Conservation (phyloP, 2,329 filamentous ascomycete species). For the Cladorrhinum sp. region DNA sequence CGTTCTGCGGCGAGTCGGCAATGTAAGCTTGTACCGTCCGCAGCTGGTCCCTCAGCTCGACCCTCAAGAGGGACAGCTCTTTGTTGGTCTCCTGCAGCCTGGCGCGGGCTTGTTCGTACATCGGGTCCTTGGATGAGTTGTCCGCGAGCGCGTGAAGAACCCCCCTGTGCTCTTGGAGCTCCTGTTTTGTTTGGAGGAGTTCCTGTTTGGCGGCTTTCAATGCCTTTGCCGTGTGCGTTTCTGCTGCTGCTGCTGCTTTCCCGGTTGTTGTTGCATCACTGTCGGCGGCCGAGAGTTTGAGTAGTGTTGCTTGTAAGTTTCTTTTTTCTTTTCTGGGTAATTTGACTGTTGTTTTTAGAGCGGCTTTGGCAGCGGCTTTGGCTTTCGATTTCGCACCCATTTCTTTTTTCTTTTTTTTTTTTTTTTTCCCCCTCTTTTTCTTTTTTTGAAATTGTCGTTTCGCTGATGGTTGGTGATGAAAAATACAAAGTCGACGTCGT, state of each 20-base stretch:
- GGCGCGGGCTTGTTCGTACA: neutral
- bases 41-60: neutral
- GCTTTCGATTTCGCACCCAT: too few species aligned
- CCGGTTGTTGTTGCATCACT: neutral
- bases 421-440: neutral
- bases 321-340: too few species aligned
- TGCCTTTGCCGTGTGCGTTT: neutral
- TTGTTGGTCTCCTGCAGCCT: neutral
- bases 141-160: neutral
- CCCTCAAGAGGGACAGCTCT: neutral
- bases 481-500: too few species aligned
- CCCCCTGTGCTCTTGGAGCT: too few species aligned
- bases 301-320: too few species aligned
- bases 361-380: too few species aligned
- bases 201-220: neutral
- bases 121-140: neutral
- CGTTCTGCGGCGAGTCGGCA: neutral
- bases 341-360: too few species aligned
- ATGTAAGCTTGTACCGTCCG: neutral
- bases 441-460: too few species aligned
- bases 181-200: neutral
- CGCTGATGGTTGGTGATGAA: too few species aligned
- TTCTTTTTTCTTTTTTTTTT: too few species aligned
- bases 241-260: neutral
- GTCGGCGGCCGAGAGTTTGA: too few species aligned